phyloP scores from a whole-genome alignment of 192 early-diverging fungal species.

The Gamsiella multidivaricata region DNA sequence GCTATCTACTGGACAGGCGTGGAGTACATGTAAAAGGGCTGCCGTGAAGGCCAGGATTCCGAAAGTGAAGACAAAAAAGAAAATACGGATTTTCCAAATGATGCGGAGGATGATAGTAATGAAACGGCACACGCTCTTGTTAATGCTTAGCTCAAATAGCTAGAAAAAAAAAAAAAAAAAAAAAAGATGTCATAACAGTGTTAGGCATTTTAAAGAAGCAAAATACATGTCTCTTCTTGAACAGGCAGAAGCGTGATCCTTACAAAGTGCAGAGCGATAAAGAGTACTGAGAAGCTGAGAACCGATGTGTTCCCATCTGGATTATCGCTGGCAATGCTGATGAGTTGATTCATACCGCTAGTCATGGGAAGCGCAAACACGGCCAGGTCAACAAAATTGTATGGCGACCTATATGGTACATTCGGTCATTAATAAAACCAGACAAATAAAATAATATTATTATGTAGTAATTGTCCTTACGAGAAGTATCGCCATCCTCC shows the following conservation, averaged over 20 bases:
- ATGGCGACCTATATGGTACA: neutral
- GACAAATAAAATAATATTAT: neutral
- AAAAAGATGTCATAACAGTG: neutral
- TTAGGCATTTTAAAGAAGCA: neutral
- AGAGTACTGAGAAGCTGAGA: conserved; percentile 11
- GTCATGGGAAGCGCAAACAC: neutral
- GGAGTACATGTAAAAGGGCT: conserved; percentile 13
- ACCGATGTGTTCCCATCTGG: neutral
- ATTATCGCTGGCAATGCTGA: neutral
- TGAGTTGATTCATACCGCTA: neutral
- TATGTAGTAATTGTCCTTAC: neutral
- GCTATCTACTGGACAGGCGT: conserved; percentile 2
- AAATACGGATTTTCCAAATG: conserved; percentile 1
- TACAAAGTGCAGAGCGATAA: conserved; percentile 12
- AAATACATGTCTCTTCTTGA: neutral
- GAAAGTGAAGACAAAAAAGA: conserved; percentile 20
- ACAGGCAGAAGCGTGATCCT: neutral
- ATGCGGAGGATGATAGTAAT: conserved; percentile 15
- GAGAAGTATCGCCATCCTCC: neutral
- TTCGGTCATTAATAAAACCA: neutral
- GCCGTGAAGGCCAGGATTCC: conserved; percentile 19
- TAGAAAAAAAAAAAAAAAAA: neutral
- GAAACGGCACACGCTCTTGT: conserved; percentile 16
- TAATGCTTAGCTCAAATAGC: conserved; percentile 20
- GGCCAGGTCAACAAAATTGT: conserved; percentile 4